Evolutionary conservation across 2,329 filamentous ascomycete genomes (phyloP).

Genomic region (Fulvia fulva): DNA sequence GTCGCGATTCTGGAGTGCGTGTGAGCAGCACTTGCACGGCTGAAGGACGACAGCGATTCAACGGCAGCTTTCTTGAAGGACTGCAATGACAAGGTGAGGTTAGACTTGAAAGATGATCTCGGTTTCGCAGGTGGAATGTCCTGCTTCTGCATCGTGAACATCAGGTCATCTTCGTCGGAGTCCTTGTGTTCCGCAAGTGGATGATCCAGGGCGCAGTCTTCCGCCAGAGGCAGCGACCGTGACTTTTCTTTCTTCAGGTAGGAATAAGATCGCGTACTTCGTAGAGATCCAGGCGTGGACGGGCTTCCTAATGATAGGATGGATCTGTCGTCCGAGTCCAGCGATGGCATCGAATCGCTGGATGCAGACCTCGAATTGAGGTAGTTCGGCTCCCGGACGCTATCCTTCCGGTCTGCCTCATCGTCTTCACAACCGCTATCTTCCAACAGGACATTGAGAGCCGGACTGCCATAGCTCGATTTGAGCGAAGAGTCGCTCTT

Average conservation of each 20-base stretch:
- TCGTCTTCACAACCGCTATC: constrained; percentile 45
- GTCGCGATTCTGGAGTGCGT: constrained; percentile 13
- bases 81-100: constrained; percentile 59
- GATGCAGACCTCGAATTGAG: constrained; percentile 51
- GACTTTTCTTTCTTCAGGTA: constrained; percentile 44
- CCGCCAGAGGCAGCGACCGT: constrained; percentile 46
- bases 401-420: constrained; percentile 27
- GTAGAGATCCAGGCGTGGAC: constrained; percentile 39
- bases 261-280: constrained; percentile 33
- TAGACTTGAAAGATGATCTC: constrained; percentile 56
- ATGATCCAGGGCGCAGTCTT: constrained; percentile 56
- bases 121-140: constrained; percentile 39
- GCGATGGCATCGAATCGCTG: constrained; percentile 55
- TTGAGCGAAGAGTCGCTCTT: constrained; percentile 43
- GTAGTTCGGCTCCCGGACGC: constrained; percentile 40
- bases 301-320: constrained; percentile 42
- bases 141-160: constrained; percentile 26
- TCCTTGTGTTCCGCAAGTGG: constrained; percentile 48
- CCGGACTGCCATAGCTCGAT: constrained; percentile 28
- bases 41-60: constrained; percentile 57
- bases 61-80: constrained; percentile 57
- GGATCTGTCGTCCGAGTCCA: constrained; percentile 48
- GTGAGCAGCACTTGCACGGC: constrained; percentile 32
- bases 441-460: constrained; percentile 54
- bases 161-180: constrained; percentile 31